A percentile compares a stretch with the other conserved stretches of the same genome.
These are phyloP conservation scores for Tricharina praecox DNA, from an alignment of 495 filamentous ascomycete genomes.

Conservation along the genomic window DNA sequence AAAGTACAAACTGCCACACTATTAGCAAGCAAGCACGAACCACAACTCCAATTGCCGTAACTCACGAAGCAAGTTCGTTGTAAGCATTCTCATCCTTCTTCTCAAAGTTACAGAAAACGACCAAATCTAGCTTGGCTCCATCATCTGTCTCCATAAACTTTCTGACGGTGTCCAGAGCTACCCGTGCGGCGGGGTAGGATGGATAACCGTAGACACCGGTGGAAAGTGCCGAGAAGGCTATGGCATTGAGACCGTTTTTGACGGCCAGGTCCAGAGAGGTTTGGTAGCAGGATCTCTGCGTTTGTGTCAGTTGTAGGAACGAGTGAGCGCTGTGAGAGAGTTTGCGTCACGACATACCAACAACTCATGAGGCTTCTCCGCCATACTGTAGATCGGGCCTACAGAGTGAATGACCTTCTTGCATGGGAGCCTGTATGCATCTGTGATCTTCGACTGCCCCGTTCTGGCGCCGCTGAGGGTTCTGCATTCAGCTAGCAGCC, in stretches of 20 bases:
- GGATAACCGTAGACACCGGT: constrained; percentile 89
- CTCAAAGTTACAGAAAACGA: constrained; percentile 71
- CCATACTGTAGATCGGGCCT: constrained; percentile 56
- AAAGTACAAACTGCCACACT: neutral
- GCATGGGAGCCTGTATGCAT: constrained; percentile 56
- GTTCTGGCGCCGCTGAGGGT: constrained; percentile 53
- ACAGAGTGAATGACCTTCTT: constrained; percentile 76
- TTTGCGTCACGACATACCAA: constrained; percentile 4
- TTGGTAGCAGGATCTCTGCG: constrained; percentile 54
- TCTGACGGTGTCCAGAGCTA: constrained; percentile 52
- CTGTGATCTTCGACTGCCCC: constrained; percentile 70
- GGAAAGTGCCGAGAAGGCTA: constrained; percentile 72
- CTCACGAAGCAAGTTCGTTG: constrained; percentile 53
- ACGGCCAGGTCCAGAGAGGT: constrained; percentile 57
- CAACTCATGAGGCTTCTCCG: constrained; percentile 16
- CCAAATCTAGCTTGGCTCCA: constrained; percentile 44
- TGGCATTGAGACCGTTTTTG: constrained; percentile 42
- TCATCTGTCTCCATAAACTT: constrained; percentile 46
- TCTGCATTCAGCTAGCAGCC: constrained; percentile 45
- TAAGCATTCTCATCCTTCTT: constrained; percentile 62
- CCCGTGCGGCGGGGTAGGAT: constrained; percentile 46
- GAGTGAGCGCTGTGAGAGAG: neutral
- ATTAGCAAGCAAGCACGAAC: neutral
- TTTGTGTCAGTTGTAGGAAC: neutral
- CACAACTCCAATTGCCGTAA: constrained; percentile 15